phyloP scores from a whole-genome alignment of 208 protist genomes.

The Acanthamoeba lugdunensis region DNA sequence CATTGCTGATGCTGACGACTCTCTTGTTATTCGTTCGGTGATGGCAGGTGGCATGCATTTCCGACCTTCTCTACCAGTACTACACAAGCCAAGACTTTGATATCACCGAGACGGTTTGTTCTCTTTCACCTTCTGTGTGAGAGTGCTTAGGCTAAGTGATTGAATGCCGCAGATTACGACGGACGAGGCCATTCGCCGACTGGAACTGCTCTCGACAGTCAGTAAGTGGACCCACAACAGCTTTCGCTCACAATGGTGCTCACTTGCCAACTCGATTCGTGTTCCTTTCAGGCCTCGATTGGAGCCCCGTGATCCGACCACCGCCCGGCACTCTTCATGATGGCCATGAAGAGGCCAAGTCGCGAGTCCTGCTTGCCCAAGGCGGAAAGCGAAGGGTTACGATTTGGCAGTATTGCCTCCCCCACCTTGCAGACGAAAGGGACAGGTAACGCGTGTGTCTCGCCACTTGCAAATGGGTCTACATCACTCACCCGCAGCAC shows the following conservation, averaged over 20 bases:
- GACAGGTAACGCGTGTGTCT: not conserved
- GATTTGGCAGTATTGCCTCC: conserved; percentile 19
- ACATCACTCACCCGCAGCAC: not conserved
- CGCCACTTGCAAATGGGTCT: not conserved
- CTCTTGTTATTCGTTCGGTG: not conserved
- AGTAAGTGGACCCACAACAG: not conserved
- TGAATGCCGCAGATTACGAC: not conserved
- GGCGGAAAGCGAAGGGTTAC: conserved; percentile 35
- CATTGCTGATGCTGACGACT: not conserved
- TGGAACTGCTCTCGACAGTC: conserved; percentile 34
- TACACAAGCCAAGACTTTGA: not conserved
- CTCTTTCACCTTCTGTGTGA: not conserved
- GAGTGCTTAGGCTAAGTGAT: not conserved
- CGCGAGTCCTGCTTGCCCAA: conserved; percentile 6
- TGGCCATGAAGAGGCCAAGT: not conserved
- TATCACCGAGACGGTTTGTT: not conserved
- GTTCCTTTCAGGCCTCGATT: conserved; percentile 29
- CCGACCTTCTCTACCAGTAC: not conserved
- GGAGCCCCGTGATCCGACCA: conserved; percentile 42
- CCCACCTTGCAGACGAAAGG: not conserved
- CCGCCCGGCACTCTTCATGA: not conserved
- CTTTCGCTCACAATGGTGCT: not conserved
- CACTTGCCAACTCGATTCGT: not conserved
- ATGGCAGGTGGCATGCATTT: not conserved
- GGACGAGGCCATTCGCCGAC: not conserved